Evolutionary conservation across 768 basidiomycete species (phyloP), one percentile per base, ranked within the genome.

Genomic region (Rhodotorula paludigena): DNA sequence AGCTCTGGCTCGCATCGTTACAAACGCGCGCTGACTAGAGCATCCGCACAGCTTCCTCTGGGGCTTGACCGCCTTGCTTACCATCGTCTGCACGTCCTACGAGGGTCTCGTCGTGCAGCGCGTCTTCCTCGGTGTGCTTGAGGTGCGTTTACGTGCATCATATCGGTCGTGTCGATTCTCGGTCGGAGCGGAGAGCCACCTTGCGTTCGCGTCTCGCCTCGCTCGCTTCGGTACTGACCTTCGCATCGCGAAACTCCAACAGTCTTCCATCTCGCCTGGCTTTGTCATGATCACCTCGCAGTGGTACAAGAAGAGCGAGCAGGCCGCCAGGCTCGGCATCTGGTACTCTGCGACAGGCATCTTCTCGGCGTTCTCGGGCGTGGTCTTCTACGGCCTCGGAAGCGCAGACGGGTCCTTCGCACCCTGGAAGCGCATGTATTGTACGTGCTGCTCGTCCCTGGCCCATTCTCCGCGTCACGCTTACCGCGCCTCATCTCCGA

Each of bases 311-410:
- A 78, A 77, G 53, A 48, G 61, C 10, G 69, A 69, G 44, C 72
- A 79, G 64, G 77, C 79, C 6, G 71, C 73, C 10, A 59, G 79
- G 2, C 58, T 80, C 30, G 78, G 78, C 2, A 73, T 79, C 69
- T 79, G 77, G 76, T 79, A 77, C 61, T 70, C 68, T 25, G 77
- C 78, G 25, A 78, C 78, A 1, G 77, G 77, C 2, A 73, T 81
- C 48, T 80, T 80, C 68, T 74, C 74, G 25, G 78, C 79, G 66
- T 75, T 80, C 64, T 76, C 76, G 0, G 78, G 79, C 21, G 57
- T 78, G 32, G 74, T 81, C 67, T 80, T 79, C 72, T 80, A 76
- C 59, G 79, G 78, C 2, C 67, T 80, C 5, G 79, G 78, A 3
- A 60, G 71, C 36, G 75, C 74, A 2, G 60, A 61, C 5, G 68